Percentiles rank a stretch among this genome's conserved stretches.
These are phyloP conservation scores for Panicum virgatum DNA, from an alignment of 202 grass and related monocot species.

Conservation along the genomic window DNA sequence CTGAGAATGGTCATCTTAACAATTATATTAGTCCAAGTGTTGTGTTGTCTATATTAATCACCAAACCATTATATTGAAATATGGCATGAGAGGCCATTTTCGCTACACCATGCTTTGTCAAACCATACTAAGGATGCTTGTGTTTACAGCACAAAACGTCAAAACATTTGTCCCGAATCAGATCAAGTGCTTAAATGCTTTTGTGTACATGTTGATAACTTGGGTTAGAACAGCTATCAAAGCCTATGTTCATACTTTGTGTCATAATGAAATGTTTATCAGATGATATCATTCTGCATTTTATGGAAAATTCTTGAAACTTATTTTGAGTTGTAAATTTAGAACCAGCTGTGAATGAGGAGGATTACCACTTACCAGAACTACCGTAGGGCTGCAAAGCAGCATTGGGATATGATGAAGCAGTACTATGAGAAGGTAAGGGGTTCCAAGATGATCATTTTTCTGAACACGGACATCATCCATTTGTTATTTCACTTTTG, in stretches of 20 bases:
- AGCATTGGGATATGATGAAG: constrained; percentile 89
- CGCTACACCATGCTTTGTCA: background rate
- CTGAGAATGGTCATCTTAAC: no score
- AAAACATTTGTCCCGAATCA: constrained; percentile 1
- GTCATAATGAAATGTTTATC: background rate
- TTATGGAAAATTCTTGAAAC: constrained; percentile 19
- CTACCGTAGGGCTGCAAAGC: constrained; percentile 69
- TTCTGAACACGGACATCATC: background rate
- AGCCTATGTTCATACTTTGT: constrained; percentile 19
- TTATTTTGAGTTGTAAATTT: constrained; percentile 32
- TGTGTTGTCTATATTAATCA: no score
- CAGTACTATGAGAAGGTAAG: constrained; percentile 87
- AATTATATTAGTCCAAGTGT: no score
- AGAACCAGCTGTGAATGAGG: constrained; percentile 49
- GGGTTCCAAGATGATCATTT: background rate
- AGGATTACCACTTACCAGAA: constrained; percentile 82
- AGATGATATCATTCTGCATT: background rate
- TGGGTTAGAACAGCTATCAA: constrained; percentile 6
- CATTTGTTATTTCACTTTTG: constrained; percentile 26
- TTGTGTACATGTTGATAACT: background rate
- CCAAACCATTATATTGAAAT: no score
- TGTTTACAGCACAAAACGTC: constrained; percentile 22
- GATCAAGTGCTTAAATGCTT: background rate
- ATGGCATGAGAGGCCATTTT: no score
- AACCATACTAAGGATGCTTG: constrained; percentile 6